These are phyloP conservation scores for Pisolithus sp. DNA, from an alignment of 768 basidiomycete genomes.

Conservation along the genomic window DNA sequence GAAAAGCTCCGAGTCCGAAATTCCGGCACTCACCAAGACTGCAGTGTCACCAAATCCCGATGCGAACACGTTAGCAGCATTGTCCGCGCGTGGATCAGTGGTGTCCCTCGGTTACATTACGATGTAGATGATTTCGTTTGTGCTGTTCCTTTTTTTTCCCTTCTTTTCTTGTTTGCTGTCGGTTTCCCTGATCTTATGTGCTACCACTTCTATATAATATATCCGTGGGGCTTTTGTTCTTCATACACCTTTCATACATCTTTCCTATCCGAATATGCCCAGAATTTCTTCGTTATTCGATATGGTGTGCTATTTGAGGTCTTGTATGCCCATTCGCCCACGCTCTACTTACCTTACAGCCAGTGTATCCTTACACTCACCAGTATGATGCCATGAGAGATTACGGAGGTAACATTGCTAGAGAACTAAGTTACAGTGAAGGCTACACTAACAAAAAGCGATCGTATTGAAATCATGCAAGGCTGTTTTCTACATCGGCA, in stretches of 20 bases:
- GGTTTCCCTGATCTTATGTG: not conserved
- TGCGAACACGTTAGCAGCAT: conserved; percentile 21
- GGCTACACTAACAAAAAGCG: conserved; percentile 3
- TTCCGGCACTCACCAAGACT: conserved; percentile 5
- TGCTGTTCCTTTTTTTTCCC: not conserved
- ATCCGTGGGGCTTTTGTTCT: conserved; percentile 11
- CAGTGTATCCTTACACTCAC: conserved; percentile 1
- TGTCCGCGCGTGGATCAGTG: conserved; percentile 47
- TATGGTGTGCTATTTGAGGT: not conserved
- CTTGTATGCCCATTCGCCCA: not conserved
- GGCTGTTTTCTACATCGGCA: conserved; percentile 93
- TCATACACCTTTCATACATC: not conserved
- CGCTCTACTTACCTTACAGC: not conserved
- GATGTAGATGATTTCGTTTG: conserved; percentile 19
- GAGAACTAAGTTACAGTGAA: conserved; percentile 13
- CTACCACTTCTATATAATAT: not conserved
- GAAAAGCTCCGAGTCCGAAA: conserved; percentile 4
- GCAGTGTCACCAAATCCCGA: conserved; percentile 4
- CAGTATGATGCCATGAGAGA: not conserved
- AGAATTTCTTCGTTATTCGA: not conserved
- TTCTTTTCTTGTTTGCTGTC: not conserved
- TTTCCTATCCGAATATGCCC: not conserved
- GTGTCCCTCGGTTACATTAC: conserved; percentile 47
- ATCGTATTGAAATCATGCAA: conserved; percentile 51
- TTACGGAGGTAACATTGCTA: conserved; percentile 3